Conservation (phyloP, 2,329 filamentous ascomycete species). For the Ophiostoma angusticollis region DNA sequence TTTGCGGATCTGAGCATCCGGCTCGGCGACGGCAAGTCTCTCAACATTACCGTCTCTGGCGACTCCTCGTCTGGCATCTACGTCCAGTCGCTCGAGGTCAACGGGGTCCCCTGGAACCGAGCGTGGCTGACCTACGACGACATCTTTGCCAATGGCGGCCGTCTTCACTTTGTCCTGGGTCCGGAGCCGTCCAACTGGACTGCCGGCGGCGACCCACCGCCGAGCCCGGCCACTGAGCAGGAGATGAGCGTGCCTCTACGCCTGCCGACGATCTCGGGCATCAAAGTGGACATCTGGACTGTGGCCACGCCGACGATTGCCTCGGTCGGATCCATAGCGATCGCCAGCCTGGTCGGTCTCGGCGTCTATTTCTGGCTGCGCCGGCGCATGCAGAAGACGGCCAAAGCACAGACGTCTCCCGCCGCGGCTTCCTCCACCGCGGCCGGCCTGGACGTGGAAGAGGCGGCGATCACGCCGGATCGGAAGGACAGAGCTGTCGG, state of each 20-base stretch:
- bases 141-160: conserved; percentile 50
- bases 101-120: conserved; percentile 48
- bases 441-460: too few species aligned
- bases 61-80: conserved; percentile 31
- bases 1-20: conserved; percentile 46
- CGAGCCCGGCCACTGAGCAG: conserved; percentile 2
- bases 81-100: conserved; percentile 54
- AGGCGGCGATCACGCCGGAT: too few species aligned
- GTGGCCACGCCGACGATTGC: neutral
- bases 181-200: conserved; percentile 36
- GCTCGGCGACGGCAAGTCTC: conserved; percentile 39
- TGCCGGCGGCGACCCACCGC: neutral
- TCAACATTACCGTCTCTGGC: conserved; percentile 38
- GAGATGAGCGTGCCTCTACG: neutral
- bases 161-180: conserved; percentile 52
- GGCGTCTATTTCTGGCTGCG: neutral
- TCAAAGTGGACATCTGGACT: neutral
- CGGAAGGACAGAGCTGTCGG: too few species aligned
- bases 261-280: neutral
- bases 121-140: conserved; percentile 55
- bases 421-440: too few species aligned
- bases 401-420: neutral
- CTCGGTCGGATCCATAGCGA: neutral
- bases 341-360: neutral
- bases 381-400: neutral